A percentile compares a stretch with the other conserved stretches of the same genome.
phyloP scores from a whole-genome alignment of 1,284 basidiomycete species.

The Rhodotorula sp. region DNA sequence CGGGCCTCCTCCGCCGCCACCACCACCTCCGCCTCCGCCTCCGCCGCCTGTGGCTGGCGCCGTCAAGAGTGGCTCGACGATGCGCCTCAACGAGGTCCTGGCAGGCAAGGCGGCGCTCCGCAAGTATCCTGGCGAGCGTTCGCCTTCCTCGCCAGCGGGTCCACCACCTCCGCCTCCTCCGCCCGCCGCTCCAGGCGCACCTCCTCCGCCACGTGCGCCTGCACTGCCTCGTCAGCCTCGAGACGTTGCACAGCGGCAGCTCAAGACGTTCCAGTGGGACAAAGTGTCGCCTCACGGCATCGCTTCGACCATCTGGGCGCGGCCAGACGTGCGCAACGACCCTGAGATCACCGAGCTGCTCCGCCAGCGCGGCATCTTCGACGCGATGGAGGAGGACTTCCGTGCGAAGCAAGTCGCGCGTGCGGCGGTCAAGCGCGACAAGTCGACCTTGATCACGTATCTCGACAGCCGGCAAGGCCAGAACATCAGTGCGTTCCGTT shows the following conservation, averaged over 20 bases:
- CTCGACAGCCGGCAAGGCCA: conserved; percentile 31
- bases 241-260: conserved; percentile 62
- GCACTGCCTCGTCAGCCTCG: not conserved
- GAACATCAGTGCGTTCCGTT: conserved; percentile 36
- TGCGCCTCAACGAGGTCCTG: conserved; percentile 24
- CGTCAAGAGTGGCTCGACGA: conserved; percentile 6
- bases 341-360: conserved; percentile 54
- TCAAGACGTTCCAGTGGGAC: conserved; percentile 99
- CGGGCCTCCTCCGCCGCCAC: conserved; percentile 16
- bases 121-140: conserved; percentile 22
- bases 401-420: conserved; percentile 74
- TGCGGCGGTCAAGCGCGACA: conserved; percentile 51
- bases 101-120: conserved; percentile 15
- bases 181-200: conserved; percentile 12
- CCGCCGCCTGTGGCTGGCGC: conserved; percentile 42
- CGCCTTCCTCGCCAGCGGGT: conserved; percentile 50
- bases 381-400: conserved; percentile 97
- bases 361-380: conserved; percentile 82
- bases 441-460: conserved; percentile 50
- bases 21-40: conserved; percentile 36
- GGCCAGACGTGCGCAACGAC: conserved; percentile 65
- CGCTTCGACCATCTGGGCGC: conserved; percentile 81
- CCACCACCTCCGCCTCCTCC: conserved; percentile 28
- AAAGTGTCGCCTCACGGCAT: conserved; percentile 80
- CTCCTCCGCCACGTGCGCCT: conserved; percentile 1